A percentile compares a stretch with the other conserved stretches of the same genome.
Evolutionary conservation across 192 early-diverging fungal species (phyloP).

Genomic region (Radiomyces spectabilis): DNA sequence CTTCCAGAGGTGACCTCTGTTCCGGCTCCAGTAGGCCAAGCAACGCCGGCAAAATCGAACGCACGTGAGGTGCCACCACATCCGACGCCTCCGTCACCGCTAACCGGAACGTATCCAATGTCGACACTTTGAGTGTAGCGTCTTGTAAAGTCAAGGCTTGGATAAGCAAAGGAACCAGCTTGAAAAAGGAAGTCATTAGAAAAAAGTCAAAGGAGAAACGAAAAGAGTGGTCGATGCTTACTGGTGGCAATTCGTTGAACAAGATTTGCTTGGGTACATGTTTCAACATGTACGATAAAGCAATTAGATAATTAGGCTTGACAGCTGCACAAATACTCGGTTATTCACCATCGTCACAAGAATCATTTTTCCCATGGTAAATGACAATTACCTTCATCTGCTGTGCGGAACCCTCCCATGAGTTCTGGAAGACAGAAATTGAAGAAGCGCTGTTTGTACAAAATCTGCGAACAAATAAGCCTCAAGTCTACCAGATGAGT

Average conservation of each 20-base stretch:
- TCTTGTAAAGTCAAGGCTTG: constrained; percentile 62
- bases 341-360: background rate
- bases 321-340: constrained; percentile 25
- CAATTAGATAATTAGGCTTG: constrained; percentile 70
- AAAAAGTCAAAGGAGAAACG: background rate
- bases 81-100: constrained; percentile 64
- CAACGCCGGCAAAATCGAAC: constrained; percentile 33
- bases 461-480: constrained; percentile 38
- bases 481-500: too few relatives aligned
- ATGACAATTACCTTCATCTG: constrained; percentile 20
- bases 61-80: constrained; percentile 50
- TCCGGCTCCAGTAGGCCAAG: constrained; percentile 26
- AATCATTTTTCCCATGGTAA: background rate
- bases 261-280: constrained; percentile 81
- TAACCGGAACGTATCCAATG: constrained; percentile 69
- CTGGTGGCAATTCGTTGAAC: constrained; percentile 65
- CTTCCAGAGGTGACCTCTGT: constrained; percentile 30
- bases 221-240: constrained; percentile 26
- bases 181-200: constrained; percentile 1
- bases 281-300: constrained; percentile 73
- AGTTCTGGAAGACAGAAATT: constrained; percentile 65
- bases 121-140: constrained; percentile 58
- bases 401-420: constrained; percentile 44
- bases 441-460: constrained; percentile 87
- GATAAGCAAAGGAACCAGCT: constrained; percentile 76